phyloP scores from a whole-genome alignment of 2,329 filamentous ascomycete species.

The Acrodontium crateriforme region DNA sequence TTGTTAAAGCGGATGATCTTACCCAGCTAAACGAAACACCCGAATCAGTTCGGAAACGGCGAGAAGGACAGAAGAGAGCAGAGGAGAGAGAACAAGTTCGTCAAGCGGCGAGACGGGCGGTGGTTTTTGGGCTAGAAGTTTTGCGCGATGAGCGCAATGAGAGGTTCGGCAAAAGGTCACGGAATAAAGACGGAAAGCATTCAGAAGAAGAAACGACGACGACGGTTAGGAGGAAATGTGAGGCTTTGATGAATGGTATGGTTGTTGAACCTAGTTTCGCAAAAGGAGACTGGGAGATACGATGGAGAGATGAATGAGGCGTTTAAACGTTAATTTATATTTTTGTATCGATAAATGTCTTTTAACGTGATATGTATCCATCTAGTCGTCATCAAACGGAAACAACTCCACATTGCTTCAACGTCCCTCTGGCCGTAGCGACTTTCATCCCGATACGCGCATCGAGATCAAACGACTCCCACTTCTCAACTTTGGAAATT shows the following conservation, averaged over 20 bases:
- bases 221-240: constrained; percentile 33
- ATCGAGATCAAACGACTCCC: constrained; percentile 62
- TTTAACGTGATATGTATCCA: background rate
- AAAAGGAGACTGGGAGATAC: constrained; percentile 46
- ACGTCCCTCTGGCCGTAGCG: constrained; percentile 52
- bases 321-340: background rate
- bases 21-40: constrained; percentile 40
- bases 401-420: constrained; percentile 24
- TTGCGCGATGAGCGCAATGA: too few relatives aligned
- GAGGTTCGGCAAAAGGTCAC: constrained; percentile 5
- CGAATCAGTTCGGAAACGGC: constrained; percentile 36
- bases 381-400: background rate
- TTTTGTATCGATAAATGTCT: background rate
- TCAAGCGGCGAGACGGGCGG: constrained; percentile 47
- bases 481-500: constrained; percentile 53
- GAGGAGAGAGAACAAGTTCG: constrained; percentile 45
- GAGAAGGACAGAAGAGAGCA: constrained; percentile 35
- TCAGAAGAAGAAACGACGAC: constrained; percentile 6
- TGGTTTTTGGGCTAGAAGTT: constrained; percentile 46
- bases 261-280: constrained; percentile 48
- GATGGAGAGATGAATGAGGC: constrained; percentile 31
- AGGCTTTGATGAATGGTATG: constrained; percentile 44
- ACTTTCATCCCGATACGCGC: constrained; percentile 59
- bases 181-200: constrained; percentile 8
- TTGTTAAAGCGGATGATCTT: constrained; percentile 6